phyloP scores from a whole-genome alignment of 371 early-diverging fungal genomes.

The Apophysomyces sp. region DNA sequence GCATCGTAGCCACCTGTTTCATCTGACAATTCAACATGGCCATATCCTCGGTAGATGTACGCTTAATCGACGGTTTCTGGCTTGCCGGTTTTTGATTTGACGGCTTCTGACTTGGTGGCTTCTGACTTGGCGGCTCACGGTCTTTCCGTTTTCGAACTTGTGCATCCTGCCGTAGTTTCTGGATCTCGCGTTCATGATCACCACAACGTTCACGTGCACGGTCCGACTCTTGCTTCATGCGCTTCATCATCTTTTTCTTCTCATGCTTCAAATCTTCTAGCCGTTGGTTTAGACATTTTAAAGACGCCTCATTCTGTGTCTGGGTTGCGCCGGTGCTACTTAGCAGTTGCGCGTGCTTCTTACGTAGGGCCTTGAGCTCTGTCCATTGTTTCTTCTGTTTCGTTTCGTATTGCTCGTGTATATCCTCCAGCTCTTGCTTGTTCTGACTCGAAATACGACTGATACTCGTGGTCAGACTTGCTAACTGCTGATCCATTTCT shows the following conservation, averaged over 20 bases:
- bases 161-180: slow-evolving; percentile 62
- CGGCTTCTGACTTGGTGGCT: slow-evolving; percentile 9
- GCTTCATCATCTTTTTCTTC: slow-evolving; percentile 71
- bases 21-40: slow-evolving; percentile 23
- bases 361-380: slow-evolving; percentile 58
- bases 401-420: slow-evolving; percentile 54
- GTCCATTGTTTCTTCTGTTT: slow-evolving; percentile 61
- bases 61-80: slow-evolving; percentile 11
- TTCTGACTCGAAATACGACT: slow-evolving; percentile 9
- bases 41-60: slow-evolving; percentile 27
- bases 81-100: neutral
- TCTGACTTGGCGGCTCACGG: slow-evolving; percentile 26
- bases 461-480: slow-evolving; percentile 18
- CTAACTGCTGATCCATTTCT: slow-evolving; percentile 40
- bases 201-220: slow-evolving; percentile 58
- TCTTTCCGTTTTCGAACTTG: slow-evolving; percentile 26
- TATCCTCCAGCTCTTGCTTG: slow-evolving; percentile 22
- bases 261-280: slow-evolving; percentile 64
- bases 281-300: slow-evolving; percentile 43
- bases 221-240: slow-evolving; percentile 71
- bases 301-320: slow-evolving; percentile 38
- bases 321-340: slow-evolving; percentile 45
- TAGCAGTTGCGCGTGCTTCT: slow-evolving; percentile 53
- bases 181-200: slow-evolving; percentile 65
- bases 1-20: slow-evolving; percentile 32